phyloP scores from a whole-genome alignment of 345 rosid genomes.

The Eucalyptus guilfoylei region DNA sequence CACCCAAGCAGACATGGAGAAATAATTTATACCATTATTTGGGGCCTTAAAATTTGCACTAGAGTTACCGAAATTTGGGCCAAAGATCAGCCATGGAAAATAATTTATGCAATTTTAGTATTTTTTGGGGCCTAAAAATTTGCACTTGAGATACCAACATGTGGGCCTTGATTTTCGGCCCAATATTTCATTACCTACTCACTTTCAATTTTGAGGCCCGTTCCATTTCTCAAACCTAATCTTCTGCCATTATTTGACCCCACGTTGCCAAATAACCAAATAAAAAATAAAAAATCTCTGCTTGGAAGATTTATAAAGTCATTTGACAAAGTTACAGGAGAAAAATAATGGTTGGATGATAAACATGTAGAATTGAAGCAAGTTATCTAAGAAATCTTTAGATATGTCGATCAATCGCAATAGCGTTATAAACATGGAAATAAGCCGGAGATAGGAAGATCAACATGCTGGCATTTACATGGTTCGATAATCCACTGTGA shows the following conservation, averaged over 20 bases:
- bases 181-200: not conserved
- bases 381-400: not conserved
- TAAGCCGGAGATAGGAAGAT: not conserved
- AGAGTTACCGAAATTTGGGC: not conserved
- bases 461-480: not conserved
- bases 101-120: not conserved
- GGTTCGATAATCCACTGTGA: not conserved
- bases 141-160: too few species aligned
- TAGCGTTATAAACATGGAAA: not conserved
- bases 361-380: not conserved
- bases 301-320: not conserved
- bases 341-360: not conserved
- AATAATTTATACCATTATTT: not conserved
- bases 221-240: not conserved
- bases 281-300: not conserved
- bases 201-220: not conserved
- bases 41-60: not conserved
- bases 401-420: not conserved
- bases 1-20: not conserved
- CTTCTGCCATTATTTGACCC: not conserved
- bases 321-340: not conserved
- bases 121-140: not conserved
- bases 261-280: not conserved
- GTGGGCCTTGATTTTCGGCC: not conserved
- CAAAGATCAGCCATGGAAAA: not conserved